Conservation (phyloP, 495 filamentous ascomycete species). For the Aspergillus conjunctus region DNA sequence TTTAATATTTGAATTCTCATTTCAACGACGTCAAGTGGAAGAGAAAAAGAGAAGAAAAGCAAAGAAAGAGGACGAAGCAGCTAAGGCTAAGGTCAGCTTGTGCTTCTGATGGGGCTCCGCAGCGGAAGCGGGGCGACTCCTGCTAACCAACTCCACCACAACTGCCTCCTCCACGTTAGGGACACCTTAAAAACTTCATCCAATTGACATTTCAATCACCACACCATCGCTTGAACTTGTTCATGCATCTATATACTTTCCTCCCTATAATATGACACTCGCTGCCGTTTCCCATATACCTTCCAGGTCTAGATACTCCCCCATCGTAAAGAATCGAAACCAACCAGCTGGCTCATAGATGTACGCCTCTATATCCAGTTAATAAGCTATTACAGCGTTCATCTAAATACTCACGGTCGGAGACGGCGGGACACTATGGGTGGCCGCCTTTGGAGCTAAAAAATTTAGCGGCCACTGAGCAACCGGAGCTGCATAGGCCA, state of each 20-base stretch:
- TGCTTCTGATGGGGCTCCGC: not conserved
- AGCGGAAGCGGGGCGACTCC: slow-evolving; percentile 5
- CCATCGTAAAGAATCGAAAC: not conserved
- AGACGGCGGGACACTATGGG: not conserved
- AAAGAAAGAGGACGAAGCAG: not conserved
- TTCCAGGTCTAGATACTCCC: not conserved
- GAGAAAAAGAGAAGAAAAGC: not conserved
- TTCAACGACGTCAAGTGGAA: not conserved
- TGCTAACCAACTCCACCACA: not conserved
- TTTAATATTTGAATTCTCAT: not conserved
- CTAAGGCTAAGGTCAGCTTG: not conserved
- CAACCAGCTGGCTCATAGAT: not conserved
- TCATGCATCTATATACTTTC: not conserved
- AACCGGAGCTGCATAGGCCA: not conserved
- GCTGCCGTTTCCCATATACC: not conserved
- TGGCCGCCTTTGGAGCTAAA: not conserved
- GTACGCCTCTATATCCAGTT: no score
- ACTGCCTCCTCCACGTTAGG: not conserved
- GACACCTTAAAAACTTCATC: no score
- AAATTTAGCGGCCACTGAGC: not conserved
- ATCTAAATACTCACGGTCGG: no score
- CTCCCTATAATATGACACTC: not conserved
- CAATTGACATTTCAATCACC: not conserved
- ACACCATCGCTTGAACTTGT: not conserved
- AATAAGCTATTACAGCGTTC: no score